Conservation (phyloP, 2,329 filamentous ascomycete species). For the Alternaria angustiovoidea region DNA sequence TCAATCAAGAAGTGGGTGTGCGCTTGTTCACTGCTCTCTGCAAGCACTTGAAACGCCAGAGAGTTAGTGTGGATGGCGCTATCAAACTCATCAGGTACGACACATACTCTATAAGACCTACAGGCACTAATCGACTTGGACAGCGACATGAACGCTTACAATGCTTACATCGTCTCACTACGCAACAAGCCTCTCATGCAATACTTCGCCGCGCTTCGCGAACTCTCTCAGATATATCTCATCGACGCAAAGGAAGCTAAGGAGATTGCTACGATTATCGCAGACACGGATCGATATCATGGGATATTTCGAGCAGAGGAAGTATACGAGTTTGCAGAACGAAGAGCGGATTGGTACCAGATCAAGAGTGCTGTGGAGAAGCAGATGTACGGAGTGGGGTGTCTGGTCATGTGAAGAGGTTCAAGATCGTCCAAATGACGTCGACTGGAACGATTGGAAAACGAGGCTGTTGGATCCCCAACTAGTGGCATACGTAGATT, state of each 20-base stretch:
- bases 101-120: background rate
- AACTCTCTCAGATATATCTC: slow-evolving; percentile 93
- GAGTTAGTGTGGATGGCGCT: slow-evolving; percentile 87
- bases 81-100: slow-evolving; percentile 81
- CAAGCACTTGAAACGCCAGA: slow-evolving; percentile 97
- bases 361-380: slow-evolving; percentile 89
- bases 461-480: slow-evolving; percentile 10
- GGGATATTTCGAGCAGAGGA: slow-evolving; percentile 95
- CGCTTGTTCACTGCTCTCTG: slow-evolving; percentile 90
- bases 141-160: slow-evolving; percentile 95
- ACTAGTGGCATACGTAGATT: slow-evolving; percentile 18
- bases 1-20: slow-evolving; percentile 96
- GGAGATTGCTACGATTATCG: slow-evolving; percentile 94
- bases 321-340: slow-evolving; percentile 95
- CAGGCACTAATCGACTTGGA: background rate
- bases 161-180: slow-evolving; percentile 81
- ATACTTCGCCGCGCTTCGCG: slow-evolving; percentile 90
- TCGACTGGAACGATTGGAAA: slow-evolving; percentile 4
- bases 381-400: slow-evolving; percentile 97
- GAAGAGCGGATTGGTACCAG: slow-evolving; percentile 93
- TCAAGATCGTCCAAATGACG: slow-evolving; percentile 8
- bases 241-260: slow-evolving; percentile 88
- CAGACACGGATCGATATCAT: slow-evolving; percentile 86
- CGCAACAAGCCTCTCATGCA: slow-evolving; percentile 83
- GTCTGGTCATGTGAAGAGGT: slow-evolving; percentile 73